phyloP scores from a whole-genome alignment of 1,284 basidiomycete species.

The Pseudozyma hubeiensis region DNA sequence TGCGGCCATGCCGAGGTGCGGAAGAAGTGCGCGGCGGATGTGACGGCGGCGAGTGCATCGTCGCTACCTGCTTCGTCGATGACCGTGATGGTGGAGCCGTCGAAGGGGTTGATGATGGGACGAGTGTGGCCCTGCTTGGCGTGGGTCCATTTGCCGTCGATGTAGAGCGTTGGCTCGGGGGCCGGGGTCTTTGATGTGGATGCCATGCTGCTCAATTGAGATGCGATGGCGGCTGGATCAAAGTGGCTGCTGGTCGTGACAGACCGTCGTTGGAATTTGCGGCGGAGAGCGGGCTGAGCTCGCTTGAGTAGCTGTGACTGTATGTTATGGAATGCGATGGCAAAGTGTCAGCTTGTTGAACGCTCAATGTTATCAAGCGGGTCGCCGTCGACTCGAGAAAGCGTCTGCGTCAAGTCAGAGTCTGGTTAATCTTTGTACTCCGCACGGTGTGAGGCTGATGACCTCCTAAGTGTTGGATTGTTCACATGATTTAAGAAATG shows the following conservation, averaged over 20 bases:
- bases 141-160: slow-evolving; percentile 64
- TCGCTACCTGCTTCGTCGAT: slow-evolving; percentile 63
- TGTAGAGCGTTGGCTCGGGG: slow-evolving; percentile 64
- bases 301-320: slow-evolving; percentile 8
- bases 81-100: slow-evolving; percentile 51
- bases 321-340: background rate
- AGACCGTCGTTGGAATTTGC: background rate
- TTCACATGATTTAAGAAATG: slow-evolving; percentile 53
- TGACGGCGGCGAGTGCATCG: slow-evolving; percentile 61
- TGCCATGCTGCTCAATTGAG: slow-evolving; percentile 49
- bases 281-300: background rate
- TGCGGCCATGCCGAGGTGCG: slow-evolving; percentile 54
- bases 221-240: slow-evolving; percentile 43
- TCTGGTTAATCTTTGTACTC: slow-evolving; percentile 56
- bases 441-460: slow-evolving; percentile 46
- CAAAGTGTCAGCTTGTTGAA: background rate
- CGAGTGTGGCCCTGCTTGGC: slow-evolving; percentile 56
- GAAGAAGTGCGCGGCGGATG: slow-evolving; percentile 59
- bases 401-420: slow-evolving; percentile 25
- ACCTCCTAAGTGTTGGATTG: slow-evolving; percentile 60
- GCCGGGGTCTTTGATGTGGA: slow-evolving; percentile 45
- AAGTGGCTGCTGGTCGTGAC: background rate
- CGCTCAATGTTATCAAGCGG: background rate
- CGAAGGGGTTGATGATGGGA: slow-evolving; percentile 63
- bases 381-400: background rate